phyloP scores from a whole-genome alignment of 1,139 yeast species.

The Candida labiduridarum region DNA sequence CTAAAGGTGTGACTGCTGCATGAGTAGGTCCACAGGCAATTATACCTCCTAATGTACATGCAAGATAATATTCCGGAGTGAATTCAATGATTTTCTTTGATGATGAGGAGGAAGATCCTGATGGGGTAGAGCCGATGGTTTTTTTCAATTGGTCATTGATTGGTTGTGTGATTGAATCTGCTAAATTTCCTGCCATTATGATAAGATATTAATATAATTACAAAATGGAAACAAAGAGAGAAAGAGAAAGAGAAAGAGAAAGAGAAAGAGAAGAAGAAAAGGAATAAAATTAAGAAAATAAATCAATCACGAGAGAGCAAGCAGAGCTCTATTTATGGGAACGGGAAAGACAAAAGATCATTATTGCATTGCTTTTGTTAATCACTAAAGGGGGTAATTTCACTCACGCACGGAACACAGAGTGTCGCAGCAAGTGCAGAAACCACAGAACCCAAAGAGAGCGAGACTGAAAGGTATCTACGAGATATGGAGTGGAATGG shows the following conservation, averaged over 20 bases:
- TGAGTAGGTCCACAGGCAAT: slow-evolving; percentile 97
- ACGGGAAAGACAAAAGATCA: not conserved
- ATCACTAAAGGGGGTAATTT: too few relatives aligned
- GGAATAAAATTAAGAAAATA: not conserved
- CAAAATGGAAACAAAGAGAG: not conserved
- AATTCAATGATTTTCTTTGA: slow-evolving; percentile 42
- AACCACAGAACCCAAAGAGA: too few relatives aligned
- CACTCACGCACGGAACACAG: too few relatives aligned
- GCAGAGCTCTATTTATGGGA: not conserved
- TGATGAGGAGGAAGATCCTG: slow-evolving; percentile 10
- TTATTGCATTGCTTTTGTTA: too few relatives aligned
- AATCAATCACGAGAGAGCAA: too few relatives aligned
- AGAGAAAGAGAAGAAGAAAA: not conserved
- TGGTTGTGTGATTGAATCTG: slow-evolving; percentile 37
- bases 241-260: not conserved
- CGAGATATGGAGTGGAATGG: too few relatives aligned
- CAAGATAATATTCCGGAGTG: slow-evolving; percentile 72
- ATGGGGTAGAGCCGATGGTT: slow-evolving; percentile 10
- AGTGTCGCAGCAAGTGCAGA: too few relatives aligned
- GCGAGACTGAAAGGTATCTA: too few relatives aligned
- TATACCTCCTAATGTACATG: slow-evolving; percentile 89
- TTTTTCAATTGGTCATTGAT: slow-evolving; percentile 29
- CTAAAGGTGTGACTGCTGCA: slow-evolving; percentile 88
- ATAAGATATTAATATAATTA: not conserved
- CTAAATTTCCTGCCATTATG: slow-evolving; percentile 8